These are phyloP conservation scores for Aureobasidium sp. DNA, from an alignment of 2,329 filamentous ascomycete genomes.

Conservation along the genomic window DNA sequence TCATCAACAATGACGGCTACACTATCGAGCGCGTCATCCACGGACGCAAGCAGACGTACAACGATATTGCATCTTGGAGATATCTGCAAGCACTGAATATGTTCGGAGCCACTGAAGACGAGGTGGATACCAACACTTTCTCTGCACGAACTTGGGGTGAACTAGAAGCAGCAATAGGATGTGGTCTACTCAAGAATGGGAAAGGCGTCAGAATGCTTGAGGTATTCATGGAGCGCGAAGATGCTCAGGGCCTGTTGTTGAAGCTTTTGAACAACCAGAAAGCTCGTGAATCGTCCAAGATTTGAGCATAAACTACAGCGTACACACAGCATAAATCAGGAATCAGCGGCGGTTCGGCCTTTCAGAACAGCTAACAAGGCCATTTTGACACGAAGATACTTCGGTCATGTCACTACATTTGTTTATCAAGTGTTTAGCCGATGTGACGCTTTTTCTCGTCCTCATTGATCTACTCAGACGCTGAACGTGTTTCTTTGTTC, in stretches of 20 bases:
- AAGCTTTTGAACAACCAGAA: slow-evolving; percentile 9
- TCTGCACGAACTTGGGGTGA: slow-evolving; percentile 20
- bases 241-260: slow-evolving; percentile 44
- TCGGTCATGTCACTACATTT: not conserved
- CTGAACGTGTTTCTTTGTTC: not conserved
- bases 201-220: slow-evolving; percentile 56
- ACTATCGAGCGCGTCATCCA: slow-evolving; percentile 88
- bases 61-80: slow-evolving; percentile 33
- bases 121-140: slow-evolving; percentile 15
- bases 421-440: not conserved
- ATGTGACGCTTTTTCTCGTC: not conserved
- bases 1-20: slow-evolving; percentile 83
- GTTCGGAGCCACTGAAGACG: slow-evolving; percentile 17
- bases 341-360: too few relatives aligned
- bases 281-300: not conserved
- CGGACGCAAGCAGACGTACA: slow-evolving; percentile 50
- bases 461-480: not conserved
- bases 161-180: slow-evolving; percentile 19
- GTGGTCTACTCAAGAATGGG: slow-evolving; percentile 40
- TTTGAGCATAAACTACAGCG: not conserved
- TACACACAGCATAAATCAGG: not conserved
- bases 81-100: slow-evolving; percentile 15
- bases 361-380: not conserved
- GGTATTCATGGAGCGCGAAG: slow-evolving; percentile 70
- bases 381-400: not conserved